phyloP scores from a whole-genome alignment of 2,329 filamentous ascomycete genomes.

The Aspergillus calidoustus region DNA sequence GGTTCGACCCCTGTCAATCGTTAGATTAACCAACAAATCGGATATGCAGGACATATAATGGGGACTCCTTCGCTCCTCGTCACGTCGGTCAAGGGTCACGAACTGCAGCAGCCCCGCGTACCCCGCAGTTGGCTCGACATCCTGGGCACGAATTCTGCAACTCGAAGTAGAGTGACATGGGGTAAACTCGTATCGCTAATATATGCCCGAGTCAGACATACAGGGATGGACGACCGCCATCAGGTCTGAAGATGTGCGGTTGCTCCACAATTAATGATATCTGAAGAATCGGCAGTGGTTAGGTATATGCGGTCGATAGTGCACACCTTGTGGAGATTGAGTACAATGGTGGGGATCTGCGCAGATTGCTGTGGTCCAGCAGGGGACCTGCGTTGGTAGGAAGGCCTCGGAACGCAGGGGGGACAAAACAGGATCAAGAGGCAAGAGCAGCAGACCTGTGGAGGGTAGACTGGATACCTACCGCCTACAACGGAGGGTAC shows the following conservation, averaged over 20 bases:
- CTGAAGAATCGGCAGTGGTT: neutral
- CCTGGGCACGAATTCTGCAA: neutral
- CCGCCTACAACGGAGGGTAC: too few relatives aligned
- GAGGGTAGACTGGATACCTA: too few relatives aligned
- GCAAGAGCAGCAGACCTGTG: too few relatives aligned
- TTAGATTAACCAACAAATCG: neutral
- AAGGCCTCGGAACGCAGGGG: too few relatives aligned
- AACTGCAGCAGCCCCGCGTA: neutral
- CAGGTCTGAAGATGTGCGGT: neutral
- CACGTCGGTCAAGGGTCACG: neutral
- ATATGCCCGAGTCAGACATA: neutral
- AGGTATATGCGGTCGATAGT: too few relatives aligned
- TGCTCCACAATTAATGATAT: neutral
- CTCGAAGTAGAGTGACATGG: neutral
- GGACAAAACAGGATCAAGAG: too few relatives aligned
- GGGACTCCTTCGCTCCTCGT: neutral
- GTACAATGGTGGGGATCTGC: too few relatives aligned
- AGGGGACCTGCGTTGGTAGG: too few relatives aligned
- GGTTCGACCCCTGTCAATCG: neutral
- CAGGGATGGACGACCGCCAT: neutral
- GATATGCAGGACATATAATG: neutral
- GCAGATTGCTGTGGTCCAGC: too few relatives aligned
- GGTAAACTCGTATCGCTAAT: neutral
- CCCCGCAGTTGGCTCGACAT: neutral
- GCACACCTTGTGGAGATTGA: too few relatives aligned